Evolutionary conservation across 2,329 filamentous ascomycete species (phyloP).

Genomic region (Neofusicoccum ribis): DNA sequence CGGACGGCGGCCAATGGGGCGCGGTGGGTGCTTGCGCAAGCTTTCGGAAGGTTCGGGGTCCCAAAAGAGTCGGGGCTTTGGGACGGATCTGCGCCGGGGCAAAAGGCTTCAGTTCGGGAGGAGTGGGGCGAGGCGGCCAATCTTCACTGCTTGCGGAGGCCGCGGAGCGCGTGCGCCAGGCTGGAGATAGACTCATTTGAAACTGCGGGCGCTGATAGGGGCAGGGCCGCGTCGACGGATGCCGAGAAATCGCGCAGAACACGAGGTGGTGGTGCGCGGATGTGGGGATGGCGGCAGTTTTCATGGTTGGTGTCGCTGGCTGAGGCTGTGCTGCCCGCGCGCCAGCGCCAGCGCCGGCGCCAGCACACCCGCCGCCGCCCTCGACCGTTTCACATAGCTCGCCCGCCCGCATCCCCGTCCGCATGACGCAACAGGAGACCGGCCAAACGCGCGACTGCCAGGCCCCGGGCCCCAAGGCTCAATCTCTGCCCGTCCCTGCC

Average conservation of each 20-base stretch:
- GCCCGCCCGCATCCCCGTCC: too few species aligned
- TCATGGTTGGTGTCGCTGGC: neutral
- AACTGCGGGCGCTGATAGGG: neutral
- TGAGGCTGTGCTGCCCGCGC: too few species aligned
- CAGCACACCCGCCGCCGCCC: too few species aligned
- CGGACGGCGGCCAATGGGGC: neutral
- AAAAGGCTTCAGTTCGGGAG: conserved; percentile 6
- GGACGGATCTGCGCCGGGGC: neutral
- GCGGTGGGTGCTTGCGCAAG: neutral
- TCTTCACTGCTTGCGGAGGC: neutral
- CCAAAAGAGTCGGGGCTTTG: neutral
- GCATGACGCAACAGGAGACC: too few species aligned
- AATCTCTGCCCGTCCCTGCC: too few species aligned
- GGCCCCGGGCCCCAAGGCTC: too few species aligned
- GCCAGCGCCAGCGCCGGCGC: too few species aligned
- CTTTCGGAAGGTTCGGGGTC: neutral
- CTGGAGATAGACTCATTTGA: neutral
- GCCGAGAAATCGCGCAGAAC: conserved; percentile 15
- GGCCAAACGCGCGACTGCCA: too few species aligned
- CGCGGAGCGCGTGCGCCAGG: neutral
- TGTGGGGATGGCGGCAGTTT: neutral
- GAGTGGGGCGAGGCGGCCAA: neutral
- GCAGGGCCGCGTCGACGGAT: neutral
- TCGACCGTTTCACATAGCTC: too few species aligned
- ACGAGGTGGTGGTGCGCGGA: neutral